phyloP scores from a whole-genome alignment of 2,329 filamentous ascomycete genomes.

The Trichoderma lentiforme region DNA sequence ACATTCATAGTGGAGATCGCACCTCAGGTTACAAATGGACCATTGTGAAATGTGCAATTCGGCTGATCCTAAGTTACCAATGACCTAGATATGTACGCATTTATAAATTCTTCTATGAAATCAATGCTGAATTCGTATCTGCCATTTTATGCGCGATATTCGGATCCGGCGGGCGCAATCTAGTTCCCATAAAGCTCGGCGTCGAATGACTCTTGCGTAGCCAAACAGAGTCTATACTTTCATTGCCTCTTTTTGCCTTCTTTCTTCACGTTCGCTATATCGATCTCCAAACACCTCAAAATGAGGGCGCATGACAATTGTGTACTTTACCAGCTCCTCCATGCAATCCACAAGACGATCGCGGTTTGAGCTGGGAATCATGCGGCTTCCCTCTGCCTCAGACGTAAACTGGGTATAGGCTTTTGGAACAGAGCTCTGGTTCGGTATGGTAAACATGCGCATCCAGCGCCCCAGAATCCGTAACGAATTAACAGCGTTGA shows the following conservation, averaged over 20 bases:
- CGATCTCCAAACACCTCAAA: background rate
- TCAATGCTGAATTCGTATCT: too few relatives aligned
- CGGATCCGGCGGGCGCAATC: background rate
- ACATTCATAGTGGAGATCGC: background rate
- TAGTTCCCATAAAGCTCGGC: background rate
- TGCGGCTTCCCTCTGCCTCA: constrained; percentile 49
- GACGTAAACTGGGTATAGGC: constrained; percentile 58
- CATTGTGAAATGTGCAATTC: background rate
- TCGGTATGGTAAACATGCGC: constrained; percentile 29
- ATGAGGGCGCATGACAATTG: background rate
- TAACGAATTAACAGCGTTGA: background rate
- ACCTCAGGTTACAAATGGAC: too few relatives aligned
- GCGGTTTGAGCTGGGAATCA: constrained; percentile 55
- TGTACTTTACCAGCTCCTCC: constrained; percentile 55
- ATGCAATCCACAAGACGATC: constrained; percentile 63
- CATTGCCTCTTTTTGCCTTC: background rate
- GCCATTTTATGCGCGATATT: background rate
- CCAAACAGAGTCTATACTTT: background rate
- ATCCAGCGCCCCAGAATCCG: background rate
- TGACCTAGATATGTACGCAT: background rate
- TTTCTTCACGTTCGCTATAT: background rate
- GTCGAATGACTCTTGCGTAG: background rate
- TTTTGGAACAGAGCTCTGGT: constrained; percentile 61
- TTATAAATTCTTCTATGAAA: background rate
- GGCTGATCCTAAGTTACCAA: constrained; percentile 55